Conservation (phyloP, 2,329 filamentous ascomycete genomes). For the Tolypocladium tundrense region DNA sequence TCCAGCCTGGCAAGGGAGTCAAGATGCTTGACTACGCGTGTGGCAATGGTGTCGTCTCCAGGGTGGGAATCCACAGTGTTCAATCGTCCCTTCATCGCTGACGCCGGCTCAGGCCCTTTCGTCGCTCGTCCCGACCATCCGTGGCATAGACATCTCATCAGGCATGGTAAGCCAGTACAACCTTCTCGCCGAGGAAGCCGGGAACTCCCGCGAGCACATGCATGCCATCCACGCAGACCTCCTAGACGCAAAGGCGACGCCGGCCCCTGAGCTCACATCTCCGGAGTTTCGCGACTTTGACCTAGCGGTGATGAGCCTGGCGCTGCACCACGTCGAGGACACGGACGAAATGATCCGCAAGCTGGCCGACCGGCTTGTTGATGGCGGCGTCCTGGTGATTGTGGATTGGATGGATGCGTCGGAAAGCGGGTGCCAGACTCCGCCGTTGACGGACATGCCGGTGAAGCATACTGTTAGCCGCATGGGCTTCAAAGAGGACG, state of each 20-base stretch:
- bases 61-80: not conserved
- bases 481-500: constrained; percentile 12
- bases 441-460: not conserved
- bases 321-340: constrained; percentile 25
- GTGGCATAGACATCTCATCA: constrained; percentile 24
- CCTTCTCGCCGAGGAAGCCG: constrained; percentile 11
- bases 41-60: constrained; percentile 17
- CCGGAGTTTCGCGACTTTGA: constrained; percentile 18
- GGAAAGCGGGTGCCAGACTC: constrained; percentile 2
- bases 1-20: not conserved
- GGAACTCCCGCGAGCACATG: constrained; percentile 13
- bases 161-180: constrained; percentile 23
- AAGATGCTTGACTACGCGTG: constrained; percentile 22
- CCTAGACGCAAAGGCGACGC: constrained; percentile 10
- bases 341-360: constrained; percentile 13
- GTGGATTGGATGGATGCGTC: constrained; percentile 18
- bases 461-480: constrained; percentile 9
- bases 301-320: constrained; percentile 21
- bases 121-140: constrained; percentile 16
- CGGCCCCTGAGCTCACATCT: constrained; percentile 8
- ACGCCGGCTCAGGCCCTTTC: constrained; percentile 18
- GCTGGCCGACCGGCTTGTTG: constrained; percentile 16
- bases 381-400: constrained; percentile 20
- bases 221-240: constrained; percentile 21
- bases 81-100: not conserved